A percentile compares a stretch with the other conserved stretches of the same genome.
Evolutionary conservation across 2,329 filamentous ascomycete species (phyloP).

Genomic region (Colletotrichum acutatum): DNA sequence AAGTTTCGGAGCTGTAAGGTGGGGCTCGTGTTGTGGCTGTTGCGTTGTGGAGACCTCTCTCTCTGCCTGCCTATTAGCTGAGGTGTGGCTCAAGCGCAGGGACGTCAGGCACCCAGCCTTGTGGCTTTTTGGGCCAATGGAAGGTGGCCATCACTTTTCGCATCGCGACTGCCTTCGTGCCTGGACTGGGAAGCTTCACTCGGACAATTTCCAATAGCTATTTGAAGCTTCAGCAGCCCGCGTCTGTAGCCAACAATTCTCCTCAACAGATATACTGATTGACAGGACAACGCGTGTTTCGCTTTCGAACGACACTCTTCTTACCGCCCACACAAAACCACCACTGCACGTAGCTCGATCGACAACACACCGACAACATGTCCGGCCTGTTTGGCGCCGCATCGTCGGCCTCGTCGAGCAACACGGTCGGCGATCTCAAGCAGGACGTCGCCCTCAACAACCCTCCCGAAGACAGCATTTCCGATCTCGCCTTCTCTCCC

Average conservation of each 20-base stretch:
- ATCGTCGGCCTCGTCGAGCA: constrained; percentile 64
- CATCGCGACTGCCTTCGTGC: constrained; percentile 34
- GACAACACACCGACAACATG: constrained; percentile 58
- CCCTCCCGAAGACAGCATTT: constrained; percentile 89
- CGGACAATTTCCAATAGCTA: constrained; percentile 1
- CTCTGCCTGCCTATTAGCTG: not conserved
- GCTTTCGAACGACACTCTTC: not conserved
- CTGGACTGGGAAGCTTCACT: constrained; percentile 7
- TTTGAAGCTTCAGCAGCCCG: constrained; percentile 14
- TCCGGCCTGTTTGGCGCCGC: constrained; percentile 69
- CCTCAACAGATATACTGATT: no score
- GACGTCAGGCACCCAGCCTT: constrained; percentile 22
- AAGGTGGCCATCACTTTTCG: constrained; percentile 24
- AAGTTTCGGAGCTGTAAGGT: constrained; percentile 8
- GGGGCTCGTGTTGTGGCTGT: constrained; percentile 19
- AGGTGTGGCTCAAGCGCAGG: constrained; percentile 16
- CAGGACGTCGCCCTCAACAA: constrained; percentile 84
- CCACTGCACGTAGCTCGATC: not conserved
- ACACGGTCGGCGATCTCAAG: constrained; percentile 89
- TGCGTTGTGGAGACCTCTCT: not conserved
- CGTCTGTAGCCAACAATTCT: not conserved
- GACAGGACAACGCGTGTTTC: not conserved
- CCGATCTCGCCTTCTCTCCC: constrained; percentile 85
- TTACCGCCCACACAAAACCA: not conserved
- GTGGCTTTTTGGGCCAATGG: constrained; percentile 31